Percentiles rank a stretch among this genome's conserved stretches.
These are phyloP conservation scores for Pyricularia sp. DNA, from an alignment of 2,329 filamentous ascomycete genomes.

Conservation along the genomic window DNA sequence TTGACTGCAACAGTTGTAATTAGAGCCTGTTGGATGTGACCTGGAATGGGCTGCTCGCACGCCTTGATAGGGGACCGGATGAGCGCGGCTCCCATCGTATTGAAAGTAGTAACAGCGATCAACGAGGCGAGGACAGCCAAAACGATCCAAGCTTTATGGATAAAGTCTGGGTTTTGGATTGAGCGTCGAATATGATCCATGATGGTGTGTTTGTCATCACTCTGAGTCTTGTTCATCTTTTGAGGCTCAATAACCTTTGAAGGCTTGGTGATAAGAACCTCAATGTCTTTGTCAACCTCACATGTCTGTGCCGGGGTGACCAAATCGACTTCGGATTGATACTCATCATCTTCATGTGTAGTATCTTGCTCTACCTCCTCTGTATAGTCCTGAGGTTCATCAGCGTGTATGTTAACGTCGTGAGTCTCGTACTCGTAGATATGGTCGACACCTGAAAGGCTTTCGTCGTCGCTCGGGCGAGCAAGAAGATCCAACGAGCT, in stretches of 20 bases:
- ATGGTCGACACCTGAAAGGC: conserved; percentile 21
- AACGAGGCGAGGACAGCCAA: not conserved
- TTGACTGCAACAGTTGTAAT: not conserved
- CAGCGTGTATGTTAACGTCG: not conserved
- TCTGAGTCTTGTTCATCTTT: not conserved
- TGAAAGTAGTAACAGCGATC: not conserved
- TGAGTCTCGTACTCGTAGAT: conserved; percentile 33
- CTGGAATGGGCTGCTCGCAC: not conserved
- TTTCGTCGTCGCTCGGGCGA: conserved; percentile 19
- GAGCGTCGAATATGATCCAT: not conserved
- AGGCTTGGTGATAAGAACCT: not conserved
- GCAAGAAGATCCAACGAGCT: conserved; percentile 15
- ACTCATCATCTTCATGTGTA: not conserved
- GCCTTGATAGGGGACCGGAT: not conserved
- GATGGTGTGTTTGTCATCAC: not conserved
- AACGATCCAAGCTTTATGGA: not conserved
- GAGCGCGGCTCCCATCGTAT: not conserved
- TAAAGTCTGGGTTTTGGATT: not conserved
- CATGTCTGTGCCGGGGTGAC: not conserved
- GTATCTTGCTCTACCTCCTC: not conserved
- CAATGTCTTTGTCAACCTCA: not conserved
- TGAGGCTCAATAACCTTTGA: not conserved
- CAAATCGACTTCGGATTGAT: not conserved
- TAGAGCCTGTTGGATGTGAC: not conserved
- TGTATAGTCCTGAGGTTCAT: not conserved